These are phyloP conservation scores for Neurospora africana DNA, from an alignment of 495 filamentous ascomycete species.

Conservation along the genomic window DNA sequence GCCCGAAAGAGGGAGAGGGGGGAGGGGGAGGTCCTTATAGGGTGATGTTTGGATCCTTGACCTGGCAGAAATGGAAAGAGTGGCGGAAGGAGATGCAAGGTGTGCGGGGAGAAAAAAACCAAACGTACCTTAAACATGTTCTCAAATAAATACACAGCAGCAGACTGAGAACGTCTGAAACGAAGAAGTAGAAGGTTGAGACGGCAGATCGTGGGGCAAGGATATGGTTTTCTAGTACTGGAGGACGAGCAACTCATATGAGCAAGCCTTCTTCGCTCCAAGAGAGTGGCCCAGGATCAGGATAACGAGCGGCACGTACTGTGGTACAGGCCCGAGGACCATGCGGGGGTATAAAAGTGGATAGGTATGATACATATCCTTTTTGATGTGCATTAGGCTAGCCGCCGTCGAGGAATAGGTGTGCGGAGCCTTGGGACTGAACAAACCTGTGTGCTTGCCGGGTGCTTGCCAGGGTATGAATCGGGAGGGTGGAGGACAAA, in stretches of 20 bases:
- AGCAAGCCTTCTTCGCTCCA: constrained; percentile 6
- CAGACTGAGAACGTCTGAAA: not conserved
- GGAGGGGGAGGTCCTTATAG: not conserved
- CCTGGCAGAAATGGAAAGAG: not conserved
- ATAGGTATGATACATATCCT: not conserved
- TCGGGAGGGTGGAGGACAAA: not conserved
- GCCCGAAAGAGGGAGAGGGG: not conserved
- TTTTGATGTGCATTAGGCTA: not conserved
- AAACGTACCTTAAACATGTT: not conserved
- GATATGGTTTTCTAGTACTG: constrained; percentile 4
- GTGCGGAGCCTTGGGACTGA: not conserved
- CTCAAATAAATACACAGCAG: not conserved
- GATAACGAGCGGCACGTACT: not conserved
- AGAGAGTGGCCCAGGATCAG: not conserved
- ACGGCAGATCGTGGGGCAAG: constrained; percentile 1
- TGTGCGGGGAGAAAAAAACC: not conserved
- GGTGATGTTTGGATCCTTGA: not conserved
- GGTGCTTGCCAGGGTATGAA: not conserved
- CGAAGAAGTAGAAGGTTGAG: not conserved
- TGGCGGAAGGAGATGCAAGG: not conserved
- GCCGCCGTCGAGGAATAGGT: not conserved
- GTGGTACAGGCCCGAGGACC: not conserved
- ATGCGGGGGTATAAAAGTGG: not conserved
- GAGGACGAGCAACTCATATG: not conserved
- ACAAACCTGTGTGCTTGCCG: not conserved